A percentile compares a stretch with the other conserved stretches of the same genome.
phyloP scores from a whole-genome alignment of 169 alveolate species.

The Eimeria praecox region DNA sequence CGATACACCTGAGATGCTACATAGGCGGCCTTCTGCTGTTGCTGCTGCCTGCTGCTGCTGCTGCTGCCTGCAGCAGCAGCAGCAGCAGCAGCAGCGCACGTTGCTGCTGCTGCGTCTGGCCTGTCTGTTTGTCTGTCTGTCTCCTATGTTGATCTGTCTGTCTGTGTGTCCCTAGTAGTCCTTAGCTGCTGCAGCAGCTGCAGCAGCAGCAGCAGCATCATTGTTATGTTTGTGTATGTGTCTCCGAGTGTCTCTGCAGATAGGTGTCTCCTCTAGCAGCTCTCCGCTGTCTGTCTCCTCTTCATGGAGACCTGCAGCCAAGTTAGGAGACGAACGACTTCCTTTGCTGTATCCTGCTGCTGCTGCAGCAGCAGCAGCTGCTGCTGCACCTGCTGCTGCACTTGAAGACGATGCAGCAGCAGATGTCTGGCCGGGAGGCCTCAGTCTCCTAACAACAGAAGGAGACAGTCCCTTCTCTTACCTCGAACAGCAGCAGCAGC shows the following conservation, averaged over 20 bases:
- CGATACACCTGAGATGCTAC: background rate
- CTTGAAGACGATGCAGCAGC: constrained; percentile 14
- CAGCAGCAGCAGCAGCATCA: too few species aligned
- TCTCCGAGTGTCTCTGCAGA: background rate
- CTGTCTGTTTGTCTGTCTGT: background rate
- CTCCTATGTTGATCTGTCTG: background rate
- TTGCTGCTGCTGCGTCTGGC: background rate
- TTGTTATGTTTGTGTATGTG: background rate
- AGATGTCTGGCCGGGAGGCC: background rate
- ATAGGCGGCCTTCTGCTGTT: background rate
- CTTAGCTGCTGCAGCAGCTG: constrained; percentile 40
- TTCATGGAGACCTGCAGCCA: background rate
- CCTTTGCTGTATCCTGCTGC: background rate
- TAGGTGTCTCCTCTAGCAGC: background rate
- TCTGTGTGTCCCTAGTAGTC: background rate
- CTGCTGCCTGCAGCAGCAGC: background rate
- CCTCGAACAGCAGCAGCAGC: constrained; percentile 6
- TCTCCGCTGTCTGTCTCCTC: background rate
- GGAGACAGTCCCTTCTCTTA: background rate
- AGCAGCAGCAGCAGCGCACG: too few species aligned
- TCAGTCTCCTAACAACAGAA: background rate
- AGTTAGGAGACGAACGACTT: background rate
- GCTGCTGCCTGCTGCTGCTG: constrained; percentile 12
- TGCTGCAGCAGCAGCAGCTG: background rate
- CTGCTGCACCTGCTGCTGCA: background rate